Percentiles rank a stretch among this genome's conserved stretches.
Conservation (phyloP, 129 eudicot species). For the sunflower (Helianthus annuus) region DNA sequence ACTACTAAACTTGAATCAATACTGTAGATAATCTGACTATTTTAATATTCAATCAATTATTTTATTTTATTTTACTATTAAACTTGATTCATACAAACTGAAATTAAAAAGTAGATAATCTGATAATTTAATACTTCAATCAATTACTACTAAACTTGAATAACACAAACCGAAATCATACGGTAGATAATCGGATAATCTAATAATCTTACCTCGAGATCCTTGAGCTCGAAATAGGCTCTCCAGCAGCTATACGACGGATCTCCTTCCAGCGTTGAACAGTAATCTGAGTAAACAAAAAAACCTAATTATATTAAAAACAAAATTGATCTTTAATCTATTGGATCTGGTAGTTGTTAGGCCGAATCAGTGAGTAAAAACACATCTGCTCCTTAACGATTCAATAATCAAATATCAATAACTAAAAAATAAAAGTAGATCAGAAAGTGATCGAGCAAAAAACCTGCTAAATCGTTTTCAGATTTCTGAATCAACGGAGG, state of each 20-base stretch:
- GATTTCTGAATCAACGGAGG: slow-evolving; percentile 46
- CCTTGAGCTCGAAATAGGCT: slow-evolving; percentile 45
- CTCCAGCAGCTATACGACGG: slow-evolving; percentile 42
- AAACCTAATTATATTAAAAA: not conserved
- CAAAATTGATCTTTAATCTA: slow-evolving; percentile 17
- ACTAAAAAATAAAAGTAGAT: not conserved
- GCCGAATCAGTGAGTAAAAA: not conserved
- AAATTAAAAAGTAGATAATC: no score
- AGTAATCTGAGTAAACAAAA: slow-evolving; percentile 25
- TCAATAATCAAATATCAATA: not conserved
- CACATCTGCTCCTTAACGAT: not conserved
- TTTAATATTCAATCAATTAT: no score
- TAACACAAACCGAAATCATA: not conserved
- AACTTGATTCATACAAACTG: no score
- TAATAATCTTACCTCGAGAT: slow-evolving; percentile 29
- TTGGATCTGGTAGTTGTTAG: not conserved
- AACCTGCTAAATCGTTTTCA: slow-evolving; percentile 40
- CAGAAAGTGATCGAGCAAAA: not conserved
- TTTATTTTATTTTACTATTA: no score
- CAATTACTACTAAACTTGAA: not conserved
- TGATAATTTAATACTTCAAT: no score
- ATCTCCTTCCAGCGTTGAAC: slow-evolving; percentile 47
- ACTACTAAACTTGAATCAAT: no score
- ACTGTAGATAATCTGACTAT: no score
- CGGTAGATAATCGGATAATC: not conserved